These are phyloP conservation scores for Calamus simplicifolius DNA, from an alignment of 176 grass and related monocot genomes.

Conservation along the genomic window DNA sequence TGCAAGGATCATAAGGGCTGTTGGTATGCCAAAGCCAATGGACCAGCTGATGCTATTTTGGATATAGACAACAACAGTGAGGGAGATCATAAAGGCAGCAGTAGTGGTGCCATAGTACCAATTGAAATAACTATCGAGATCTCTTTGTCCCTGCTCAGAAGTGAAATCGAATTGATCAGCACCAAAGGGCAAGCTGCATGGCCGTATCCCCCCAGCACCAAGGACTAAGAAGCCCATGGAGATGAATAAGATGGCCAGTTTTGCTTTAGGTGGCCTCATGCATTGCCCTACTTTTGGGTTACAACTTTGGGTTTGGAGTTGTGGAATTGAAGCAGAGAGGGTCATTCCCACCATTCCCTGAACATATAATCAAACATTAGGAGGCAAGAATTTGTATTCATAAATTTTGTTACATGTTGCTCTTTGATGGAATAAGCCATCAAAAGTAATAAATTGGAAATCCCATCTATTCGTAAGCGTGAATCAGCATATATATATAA, in stretches of 20 bases:
- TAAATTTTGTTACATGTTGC: no score
- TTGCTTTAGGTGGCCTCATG: no score
- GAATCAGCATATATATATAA: no score
- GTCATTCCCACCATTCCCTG: no score
- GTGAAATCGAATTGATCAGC: constrained; percentile 47
- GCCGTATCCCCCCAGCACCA: constrained; percentile 37
- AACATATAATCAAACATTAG: no score
- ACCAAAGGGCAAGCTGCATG: constrained; percentile 53
- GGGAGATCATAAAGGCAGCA: not conserved
- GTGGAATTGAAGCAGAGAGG: no score
- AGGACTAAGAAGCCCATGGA: constrained; percentile 42
- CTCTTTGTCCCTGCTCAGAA: constrained; percentile 27
- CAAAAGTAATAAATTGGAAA: no score
- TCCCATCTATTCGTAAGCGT: no score
- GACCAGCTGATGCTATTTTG: not conserved
- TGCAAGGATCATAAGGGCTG: not conserved
- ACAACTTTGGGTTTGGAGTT: no score
- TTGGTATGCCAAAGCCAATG: not conserved
- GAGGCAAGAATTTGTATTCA: no score
- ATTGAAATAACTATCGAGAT: constrained; percentile 45
- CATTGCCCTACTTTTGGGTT: no score
- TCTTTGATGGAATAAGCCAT: no score
- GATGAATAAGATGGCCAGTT: constrained; percentile 38
- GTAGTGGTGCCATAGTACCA: constrained; percentile 10
- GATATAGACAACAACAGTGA: not conserved